Conservation (phyloP, 1,139 yeast species). For the Pichia terricola region DNA sequence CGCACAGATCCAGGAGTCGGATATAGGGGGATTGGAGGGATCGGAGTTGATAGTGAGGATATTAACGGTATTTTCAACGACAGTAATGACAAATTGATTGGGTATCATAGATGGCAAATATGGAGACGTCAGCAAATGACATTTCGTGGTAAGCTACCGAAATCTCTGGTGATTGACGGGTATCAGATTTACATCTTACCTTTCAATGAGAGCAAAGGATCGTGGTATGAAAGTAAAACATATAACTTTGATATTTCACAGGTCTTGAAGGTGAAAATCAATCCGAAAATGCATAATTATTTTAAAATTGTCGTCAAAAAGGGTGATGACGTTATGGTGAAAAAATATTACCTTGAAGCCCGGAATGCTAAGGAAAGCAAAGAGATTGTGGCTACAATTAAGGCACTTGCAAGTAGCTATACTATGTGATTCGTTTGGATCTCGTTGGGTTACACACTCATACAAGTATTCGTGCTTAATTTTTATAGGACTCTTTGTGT, state of each 20-base stretch:
- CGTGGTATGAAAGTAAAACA: constrained; percentile 53
- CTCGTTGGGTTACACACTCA: too few species aligned
- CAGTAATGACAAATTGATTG: constrained; percentile 7
- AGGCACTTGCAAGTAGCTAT: constrained; percentile 15
- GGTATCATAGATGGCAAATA: constrained; percentile 51
- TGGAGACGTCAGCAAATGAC: constrained; percentile 86
- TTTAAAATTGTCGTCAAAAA: constrained; percentile 79
- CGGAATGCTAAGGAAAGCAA: constrained; percentile 49
- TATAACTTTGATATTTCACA: constrained; percentile 82
- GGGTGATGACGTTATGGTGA: constrained; percentile 36
- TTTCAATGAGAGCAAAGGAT: constrained; percentile 57
- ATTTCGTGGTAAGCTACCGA: constrained; percentile 70
- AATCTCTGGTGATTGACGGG: constrained; percentile 83
- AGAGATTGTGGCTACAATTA: constrained; percentile 65
- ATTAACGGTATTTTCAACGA: constrained; percentile 7
- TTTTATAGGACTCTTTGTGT: too few species aligned
- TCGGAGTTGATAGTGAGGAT: constrained; percentile 1
- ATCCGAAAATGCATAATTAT: constrained; percentile 65
- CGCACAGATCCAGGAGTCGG: neutral
- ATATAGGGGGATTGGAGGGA: neutral
- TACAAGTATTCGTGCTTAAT: too few species aligned
- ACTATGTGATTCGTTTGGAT: too few species aligned
- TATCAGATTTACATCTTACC: constrained; percentile 88
- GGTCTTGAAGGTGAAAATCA: constrained; percentile 66
- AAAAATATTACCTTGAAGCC: constrained; percentile 85